Evolutionary conservation across 257 asterid species (phyloP), one percentile per base, ranked within the genome.

Genomic region (Agastache rugosa): DNA sequence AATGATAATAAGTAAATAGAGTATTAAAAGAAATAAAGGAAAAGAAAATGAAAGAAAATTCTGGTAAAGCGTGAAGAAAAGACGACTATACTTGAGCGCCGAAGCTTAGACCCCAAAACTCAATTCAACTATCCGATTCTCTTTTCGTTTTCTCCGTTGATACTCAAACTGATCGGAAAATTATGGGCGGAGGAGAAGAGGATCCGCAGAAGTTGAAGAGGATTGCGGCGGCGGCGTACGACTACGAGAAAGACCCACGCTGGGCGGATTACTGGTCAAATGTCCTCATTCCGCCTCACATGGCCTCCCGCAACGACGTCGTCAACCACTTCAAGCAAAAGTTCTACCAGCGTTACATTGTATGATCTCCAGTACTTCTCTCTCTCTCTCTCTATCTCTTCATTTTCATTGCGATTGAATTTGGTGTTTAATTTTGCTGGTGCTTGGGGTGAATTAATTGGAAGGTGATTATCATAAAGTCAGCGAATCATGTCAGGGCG

Each of bases 231-330:
- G 88, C 90, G 61, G 91, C 92, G 11, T 90, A 88, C 78, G 99
- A 92, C 77, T 91, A 93, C 85, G 97, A 91, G 1, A 81, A 78
- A 75, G 98, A 93, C 79, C 74, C 97, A 2, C 87, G 87, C 70
- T 93, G 97, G 97, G 88, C 97, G 15, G 97, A 87, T 42, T 93
- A 93, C 78, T 93, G 98, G 97, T 90, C 97, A 66, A 90, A 93
- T 81, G 89, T 93, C 42, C 93, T 93, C 41, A 90, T 93, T 67
- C 98, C 98, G 39, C 98, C 97, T 0, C 88, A 86, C 75, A 83
- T 93, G 93, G 91, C 89, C 53, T 86, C 97, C 77, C 93, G 97
- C 67, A 76, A 74, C 82, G 97, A 91, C 75, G 97, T 91, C 82
- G 93, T 84, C 74, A 63, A 81, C 17, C 97, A 91, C 88, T 93